Evolutionary conservation across 495 filamentous ascomycete genomes (phyloP).

Genomic region (Podospora comata): DNA sequence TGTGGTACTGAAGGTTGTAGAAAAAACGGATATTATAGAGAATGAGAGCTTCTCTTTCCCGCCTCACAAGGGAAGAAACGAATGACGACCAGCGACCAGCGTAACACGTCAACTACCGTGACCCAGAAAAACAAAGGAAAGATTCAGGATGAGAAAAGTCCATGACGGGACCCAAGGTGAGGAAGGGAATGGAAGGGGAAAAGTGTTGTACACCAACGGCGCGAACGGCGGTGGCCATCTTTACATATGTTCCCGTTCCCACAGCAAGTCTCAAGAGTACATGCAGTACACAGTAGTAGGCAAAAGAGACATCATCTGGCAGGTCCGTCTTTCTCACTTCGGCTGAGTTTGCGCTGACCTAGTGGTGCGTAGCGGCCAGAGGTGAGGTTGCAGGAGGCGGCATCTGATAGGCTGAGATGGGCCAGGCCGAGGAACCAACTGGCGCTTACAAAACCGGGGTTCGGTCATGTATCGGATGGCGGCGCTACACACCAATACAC

Average conservation of each 20-base stretch:
- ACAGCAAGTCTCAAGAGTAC: background rate
- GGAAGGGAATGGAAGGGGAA: background rate
- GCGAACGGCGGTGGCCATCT: constrained; percentile 20
- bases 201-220: constrained; percentile 8
- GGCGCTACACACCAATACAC: constrained; percentile 41
- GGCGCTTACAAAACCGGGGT: constrained; percentile 51
- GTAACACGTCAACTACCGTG: constrained; percentile 5
- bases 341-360: constrained; percentile 24
- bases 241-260: constrained; percentile 15
- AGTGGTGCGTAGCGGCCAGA: constrained; percentile 28
- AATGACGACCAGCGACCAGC: constrained; percentile 34
- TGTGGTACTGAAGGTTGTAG: constrained; percentile 26
- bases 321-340: constrained; percentile 15
- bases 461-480: constrained; percentile 44
- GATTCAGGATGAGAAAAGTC: constrained; percentile 14
- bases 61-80: constrained; percentile 21
- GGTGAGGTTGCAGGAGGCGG: constrained; percentile 34
- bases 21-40: constrained; percentile 14
- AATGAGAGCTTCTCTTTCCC: constrained; percentile 17
- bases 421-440: constrained; percentile 43
- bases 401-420: constrained; percentile 47
- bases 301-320: constrained; percentile 2
- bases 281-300: background rate
- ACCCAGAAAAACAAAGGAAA: constrained; percentile 21
- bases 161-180: constrained; percentile 13